phyloP scores from a whole-genome alignment of 2,329 filamentous ascomycete species.

The Aspergillus oerlinghausenensis region DNA sequence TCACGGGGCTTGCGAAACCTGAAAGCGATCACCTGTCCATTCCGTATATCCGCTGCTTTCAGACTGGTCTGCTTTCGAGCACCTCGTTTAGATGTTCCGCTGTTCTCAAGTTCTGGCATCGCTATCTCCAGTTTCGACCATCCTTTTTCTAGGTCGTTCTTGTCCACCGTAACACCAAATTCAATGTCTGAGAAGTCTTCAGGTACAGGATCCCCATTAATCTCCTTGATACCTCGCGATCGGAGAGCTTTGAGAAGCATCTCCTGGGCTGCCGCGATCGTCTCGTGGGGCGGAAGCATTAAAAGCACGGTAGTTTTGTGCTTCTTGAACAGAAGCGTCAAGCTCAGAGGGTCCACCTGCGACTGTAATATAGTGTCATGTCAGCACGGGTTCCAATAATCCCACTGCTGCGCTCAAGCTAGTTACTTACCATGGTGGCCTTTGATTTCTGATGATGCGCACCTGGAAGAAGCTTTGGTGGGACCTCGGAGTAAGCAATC shows the following conservation, averaged over 20 bases:
- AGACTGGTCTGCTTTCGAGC: conserved; percentile 28
- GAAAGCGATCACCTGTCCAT: conserved; percentile 32
- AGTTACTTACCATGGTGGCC: background rate
- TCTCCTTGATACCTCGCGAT: conserved; percentile 37
- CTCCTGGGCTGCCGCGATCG: conserved; percentile 54
- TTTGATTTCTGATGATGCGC: background rate
- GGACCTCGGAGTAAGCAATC: conserved; percentile 7
- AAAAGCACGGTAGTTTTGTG: conserved; percentile 67
- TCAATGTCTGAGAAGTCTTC: conserved; percentile 40
- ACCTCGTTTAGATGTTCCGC: conserved; percentile 21
- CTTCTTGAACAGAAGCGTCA: conserved; percentile 68
- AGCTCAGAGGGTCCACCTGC: conserved; percentile 44
- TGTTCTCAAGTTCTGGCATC: conserved; percentile 21
- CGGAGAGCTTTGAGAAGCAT: conserved; percentile 56
- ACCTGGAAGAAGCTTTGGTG: conserved; percentile 7
- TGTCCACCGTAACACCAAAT: conserved; percentile 45
- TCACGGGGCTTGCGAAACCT: conserved; percentile 26
- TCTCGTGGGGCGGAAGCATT: conserved; percentile 55
- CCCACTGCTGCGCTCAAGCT: background rate
- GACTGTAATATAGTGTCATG: conserved; percentile 8
- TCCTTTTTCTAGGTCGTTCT: conserved; percentile 46
- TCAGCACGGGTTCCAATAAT: background rate
- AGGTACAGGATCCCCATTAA: conserved; percentile 37
- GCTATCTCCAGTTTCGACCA: conserved; percentile 43
- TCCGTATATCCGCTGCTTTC: conserved; percentile 23